Evolutionary conservation across 2,329 filamentous ascomycete species (phyloP).

Genomic region (Neophaeococcomyces aloes): DNA sequence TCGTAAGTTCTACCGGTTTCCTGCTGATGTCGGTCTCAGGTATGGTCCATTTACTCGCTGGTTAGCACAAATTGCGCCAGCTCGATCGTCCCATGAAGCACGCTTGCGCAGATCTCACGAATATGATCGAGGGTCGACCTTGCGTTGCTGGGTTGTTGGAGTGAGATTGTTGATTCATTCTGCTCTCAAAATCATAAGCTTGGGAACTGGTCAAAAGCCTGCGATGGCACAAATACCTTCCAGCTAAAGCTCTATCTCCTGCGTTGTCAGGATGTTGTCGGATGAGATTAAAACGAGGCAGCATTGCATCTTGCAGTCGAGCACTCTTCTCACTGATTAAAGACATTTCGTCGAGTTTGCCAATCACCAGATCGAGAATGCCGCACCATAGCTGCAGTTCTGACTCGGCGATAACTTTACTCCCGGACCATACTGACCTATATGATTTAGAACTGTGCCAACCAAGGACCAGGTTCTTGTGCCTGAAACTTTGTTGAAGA

Average conservation of each 20-base stretch:
- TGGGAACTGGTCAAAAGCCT: conserved; percentile 24
- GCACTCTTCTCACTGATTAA: conserved; percentile 59
- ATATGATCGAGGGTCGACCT: not conserved
- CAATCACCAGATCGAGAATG: conserved; percentile 68
- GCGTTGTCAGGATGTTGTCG: conserved; percentile 60
- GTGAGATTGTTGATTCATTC: conserved; percentile 56
- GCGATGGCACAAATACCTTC: conserved; percentile 14
- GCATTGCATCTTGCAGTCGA: conserved; percentile 17
- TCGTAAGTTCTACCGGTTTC: conserved; percentile 48
- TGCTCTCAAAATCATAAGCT: conserved; percentile 67
- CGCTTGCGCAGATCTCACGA: conserved; percentile 33
- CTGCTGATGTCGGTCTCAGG: conserved; percentile 44
- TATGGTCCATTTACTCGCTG: conserved; percentile 81
- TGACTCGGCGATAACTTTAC: conserved; percentile 66
- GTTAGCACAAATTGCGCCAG: conserved; percentile 53
- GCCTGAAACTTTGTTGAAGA: conserved; percentile 99
- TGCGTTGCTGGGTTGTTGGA: conserved; percentile 59
- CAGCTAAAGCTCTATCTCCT: conserved; percentile 30
- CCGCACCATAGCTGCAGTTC: conserved; percentile 85
- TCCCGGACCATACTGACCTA: conserved; percentile 66
- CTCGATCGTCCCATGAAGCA: conserved; percentile 61
- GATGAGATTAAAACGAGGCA: conserved; percentile 48
- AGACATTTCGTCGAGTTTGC: conserved; percentile 68
- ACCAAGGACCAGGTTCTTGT: conserved; percentile 93
- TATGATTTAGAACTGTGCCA: conserved; percentile 61